Evolutionary conservation across 1,284 basidiomycete species (phyloP), one percentile per base, ranked within the genome.

Genomic region (Rhizoctonia solani): DNA sequence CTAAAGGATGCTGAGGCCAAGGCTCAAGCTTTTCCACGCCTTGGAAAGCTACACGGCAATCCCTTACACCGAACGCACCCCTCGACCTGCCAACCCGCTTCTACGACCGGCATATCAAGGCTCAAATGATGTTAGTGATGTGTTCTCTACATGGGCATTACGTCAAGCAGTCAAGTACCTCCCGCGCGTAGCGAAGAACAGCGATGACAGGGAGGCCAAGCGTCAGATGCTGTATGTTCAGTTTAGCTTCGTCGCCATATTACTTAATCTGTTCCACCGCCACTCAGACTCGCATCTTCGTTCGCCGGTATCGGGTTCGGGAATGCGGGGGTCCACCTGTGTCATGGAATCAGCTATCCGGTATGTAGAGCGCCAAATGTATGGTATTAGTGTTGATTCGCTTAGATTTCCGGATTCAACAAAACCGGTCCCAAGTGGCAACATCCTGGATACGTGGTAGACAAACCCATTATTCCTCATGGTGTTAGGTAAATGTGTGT

Each of bases 291-390:
- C 63, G 92, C 92, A 0, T 83, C 92, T n/a, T 92, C 91, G 5
- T 93, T 94, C 70, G 95, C 95, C 69, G 95, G 95, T 53, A 96
- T 97, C 68, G 95, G 95, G 0, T 98, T 98, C 74, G 95, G 95
- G 39, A 97, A 96, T 74, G 95, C 81, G 1, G 95, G 95, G 32
- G 94, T 97, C 4, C 93, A 95, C 77, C 78, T 95, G 69, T 95
- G 92, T 73, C 92, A 93, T 74, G 92, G 89, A 46, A 90, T 92
- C 80, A 90, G 89, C 73, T 92, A 90, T 72, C 89, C 89, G 2
- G 88, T 89, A 75, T 69, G 84, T 76, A 37, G 27, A 53, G 41
- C 30, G 39, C 19, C 47, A 30, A 39, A 29, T 27, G 73, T 72
- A 75, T 76, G 72, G 75, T 74, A 19, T 74, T 74, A 68, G 75